Evolutionary conservation across 305 asterid genomes (phyloP).

Genomic region (Fraxinus sp.): DNA sequence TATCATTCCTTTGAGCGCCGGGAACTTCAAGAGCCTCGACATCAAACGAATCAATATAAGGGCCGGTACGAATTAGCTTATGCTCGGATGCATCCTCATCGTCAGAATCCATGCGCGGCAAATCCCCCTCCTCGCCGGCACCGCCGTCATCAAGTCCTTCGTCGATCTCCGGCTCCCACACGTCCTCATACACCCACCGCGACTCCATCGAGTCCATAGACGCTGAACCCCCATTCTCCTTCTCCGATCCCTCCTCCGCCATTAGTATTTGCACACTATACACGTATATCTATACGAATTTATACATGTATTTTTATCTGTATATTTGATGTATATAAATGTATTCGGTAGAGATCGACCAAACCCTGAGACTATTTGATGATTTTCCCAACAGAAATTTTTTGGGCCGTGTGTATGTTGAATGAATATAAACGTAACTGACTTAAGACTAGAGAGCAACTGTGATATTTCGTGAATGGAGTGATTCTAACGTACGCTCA

Average conservation of each 20-base stretch:
- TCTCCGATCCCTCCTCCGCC: slow-evolving; percentile 85
- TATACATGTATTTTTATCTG: neutral
- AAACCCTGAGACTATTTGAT: slow-evolving; percentile 2
- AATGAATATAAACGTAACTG: slow-evolving; percentile 32
- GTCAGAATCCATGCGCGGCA: slow-evolving; percentile 63
- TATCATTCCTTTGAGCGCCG: slow-evolving; percentile 72
- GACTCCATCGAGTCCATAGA: slow-evolving; percentile 89
- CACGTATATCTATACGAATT: neutral
- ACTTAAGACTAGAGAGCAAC: slow-evolving; percentile 7
- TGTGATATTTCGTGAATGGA: neutral
- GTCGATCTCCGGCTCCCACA: slow-evolving; percentile 56
- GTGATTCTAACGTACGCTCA: slow-evolving; percentile 31
- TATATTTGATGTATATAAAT: slow-evolving; percentile 25
- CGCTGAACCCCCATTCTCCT: slow-evolving; percentile 56
- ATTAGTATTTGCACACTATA: slow-evolving; percentile 25
- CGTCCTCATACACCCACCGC: slow-evolving; percentile 95
- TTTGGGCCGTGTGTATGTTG: slow-evolving; percentile 3
- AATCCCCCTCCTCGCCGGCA: slow-evolving; percentile 44
- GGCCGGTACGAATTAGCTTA: slow-evolving; percentile 92
- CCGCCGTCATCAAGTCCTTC: slow-evolving; percentile 41
- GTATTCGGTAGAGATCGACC: slow-evolving; percentile 25
- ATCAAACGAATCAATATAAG: slow-evolving; percentile 89
- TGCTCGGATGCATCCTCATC: slow-evolving; percentile 77
- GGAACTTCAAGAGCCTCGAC: slow-evolving; percentile 97
- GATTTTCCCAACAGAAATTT: slow-evolving; percentile 6